phyloP scores from a whole-genome alignment of 495 filamentous ascomycete genomes.

The Neurospora sp. region DNA sequence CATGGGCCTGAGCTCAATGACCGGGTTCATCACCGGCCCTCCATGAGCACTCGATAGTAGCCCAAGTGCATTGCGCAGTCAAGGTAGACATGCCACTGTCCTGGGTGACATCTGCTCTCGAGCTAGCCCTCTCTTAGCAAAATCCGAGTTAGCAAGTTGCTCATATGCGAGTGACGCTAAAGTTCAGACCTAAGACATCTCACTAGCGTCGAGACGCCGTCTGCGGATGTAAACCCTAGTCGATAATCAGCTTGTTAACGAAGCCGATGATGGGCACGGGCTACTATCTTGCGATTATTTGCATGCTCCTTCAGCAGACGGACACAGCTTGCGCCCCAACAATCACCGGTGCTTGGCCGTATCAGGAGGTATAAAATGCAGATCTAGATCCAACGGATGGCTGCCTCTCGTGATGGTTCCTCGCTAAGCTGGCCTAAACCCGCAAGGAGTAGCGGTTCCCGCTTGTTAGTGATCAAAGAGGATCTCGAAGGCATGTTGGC shows the following conservation, averaged over 20 bases:
- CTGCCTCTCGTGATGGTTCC: not conserved
- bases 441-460: not conserved
- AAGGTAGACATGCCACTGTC: not conserved
- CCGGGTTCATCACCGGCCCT: not conserved
- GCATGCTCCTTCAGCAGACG: not conserved
- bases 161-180: not conserved
- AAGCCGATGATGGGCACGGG: not conserved
- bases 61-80: not conserved
- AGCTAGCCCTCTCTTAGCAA: not conserved
- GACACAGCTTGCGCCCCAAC: not conserved
- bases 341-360: not conserved
- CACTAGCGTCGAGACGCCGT: not conserved
- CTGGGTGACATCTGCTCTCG: not conserved
- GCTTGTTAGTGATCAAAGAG: not conserved
- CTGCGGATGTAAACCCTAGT: not conserved
- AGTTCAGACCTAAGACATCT: not conserved
- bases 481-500: not conserved
- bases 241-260: not conserved
- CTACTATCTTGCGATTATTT: not conserved
- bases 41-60: not conserved
- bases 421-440: not conserved
- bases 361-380: not conserved
- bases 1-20: not conserved
- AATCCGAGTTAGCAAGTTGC: not conserved
- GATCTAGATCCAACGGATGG: not conserved